Evolutionary conservation across 441 rosid species (phyloP), one percentile per base, ranked within the genome.

Genomic region (Jatropha multifida): DNA sequence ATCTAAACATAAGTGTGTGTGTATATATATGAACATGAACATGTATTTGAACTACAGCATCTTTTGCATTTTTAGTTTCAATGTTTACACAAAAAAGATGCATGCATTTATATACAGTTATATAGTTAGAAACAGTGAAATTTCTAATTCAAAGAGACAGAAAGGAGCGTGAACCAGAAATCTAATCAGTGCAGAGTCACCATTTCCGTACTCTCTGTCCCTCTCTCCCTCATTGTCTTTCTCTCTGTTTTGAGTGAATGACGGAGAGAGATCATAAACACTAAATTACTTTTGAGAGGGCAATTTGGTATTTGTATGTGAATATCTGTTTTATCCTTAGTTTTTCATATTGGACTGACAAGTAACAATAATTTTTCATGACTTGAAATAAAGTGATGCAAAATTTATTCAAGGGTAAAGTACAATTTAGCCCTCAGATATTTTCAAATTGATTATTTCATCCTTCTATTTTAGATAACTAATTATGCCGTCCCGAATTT

Each of bases 171-270:
- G 62, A 61, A 27, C 42, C 41, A 61, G 18, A 13, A 32, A 69
- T 52, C 62, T 8, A 65, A 1, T 11, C 38, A 68, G 71, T 62
- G 76, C 65, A 46, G 65, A 79, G 69, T 82, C 84, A 74, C 82
- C 78, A 42, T 82, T 81, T 74, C 83, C 82, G 85, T 76, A 79
- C 79, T 17, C 79, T 17, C 23, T 54, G 71, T 56, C 7, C 23
- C 40, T 37, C 65, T 23, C 74, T 56, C 38, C 27, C 80, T 40
- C 51, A 20, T 27, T 71, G 12, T 40, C 64, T n/a, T 49, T 73
- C 4, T 38, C 15, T 7, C 5, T 41, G 4, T 13, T 58, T 23
- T 42, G 2, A 3, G 37, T n/a, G 54, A 54, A 41, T 27, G 65
- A 23, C 3, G 17, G 7, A 5, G 42, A 20, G 62, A 32, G n/a